These are phyloP conservation scores for Solanum etuberosum DNA, from an alignment of 257 asterid species.

Conservation along the genomic window DNA sequence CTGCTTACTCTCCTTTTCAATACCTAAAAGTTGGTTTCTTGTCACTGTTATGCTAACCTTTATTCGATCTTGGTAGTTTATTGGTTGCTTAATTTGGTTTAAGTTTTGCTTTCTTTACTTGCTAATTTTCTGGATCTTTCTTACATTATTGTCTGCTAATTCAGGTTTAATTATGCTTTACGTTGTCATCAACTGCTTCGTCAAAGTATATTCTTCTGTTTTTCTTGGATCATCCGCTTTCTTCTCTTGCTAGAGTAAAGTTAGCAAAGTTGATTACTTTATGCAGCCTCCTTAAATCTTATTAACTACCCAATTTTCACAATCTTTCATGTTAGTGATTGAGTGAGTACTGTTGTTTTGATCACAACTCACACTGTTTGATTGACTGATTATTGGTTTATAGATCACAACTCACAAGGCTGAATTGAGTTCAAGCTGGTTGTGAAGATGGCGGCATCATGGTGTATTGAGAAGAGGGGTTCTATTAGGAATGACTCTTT, in stretches of 20 bases:
- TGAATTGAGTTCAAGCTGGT: not conserved
- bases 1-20: not conserved
- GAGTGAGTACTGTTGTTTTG: not conserved
- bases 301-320: not conserved
- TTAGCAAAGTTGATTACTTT: not conserved
- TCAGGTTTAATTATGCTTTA: not conserved
- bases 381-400: not conserved
- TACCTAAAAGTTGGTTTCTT: not conserved
- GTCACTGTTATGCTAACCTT: not conserved
- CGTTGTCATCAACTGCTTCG: not conserved
- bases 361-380: not conserved
- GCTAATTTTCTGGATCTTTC: not conserved
- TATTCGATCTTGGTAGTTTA: not conserved
- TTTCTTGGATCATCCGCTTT: not conserved
- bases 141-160: not conserved
- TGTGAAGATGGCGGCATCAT: slow-evolving; percentile 28
- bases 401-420: not conserved
- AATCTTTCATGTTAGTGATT: not conserved
- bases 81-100: not conserved
- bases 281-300: not conserved
- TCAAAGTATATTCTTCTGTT: not conserved
- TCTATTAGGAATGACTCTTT: slow-evolving; percentile 39
- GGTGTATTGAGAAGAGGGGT: slow-evolving; percentile 62
- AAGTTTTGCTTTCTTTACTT: not conserved
- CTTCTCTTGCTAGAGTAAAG: not conserved